Evolutionary conservation across 179 eudicot species (phyloP), one percentile per base, ranked within the genome.

Genomic region (Spergularia azorica): DNA sequence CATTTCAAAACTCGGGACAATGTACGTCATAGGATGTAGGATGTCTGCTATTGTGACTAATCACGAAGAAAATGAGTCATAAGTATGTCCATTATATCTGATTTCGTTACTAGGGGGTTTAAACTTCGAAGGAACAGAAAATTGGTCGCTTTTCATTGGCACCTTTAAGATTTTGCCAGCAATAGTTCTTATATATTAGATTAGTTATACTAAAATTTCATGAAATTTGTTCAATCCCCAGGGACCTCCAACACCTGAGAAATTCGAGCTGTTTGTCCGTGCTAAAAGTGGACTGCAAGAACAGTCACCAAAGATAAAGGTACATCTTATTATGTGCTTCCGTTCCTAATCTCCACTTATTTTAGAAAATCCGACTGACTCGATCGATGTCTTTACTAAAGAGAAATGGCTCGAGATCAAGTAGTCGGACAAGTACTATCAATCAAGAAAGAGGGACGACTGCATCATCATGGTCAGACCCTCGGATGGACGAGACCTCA

Each of bases 201-300:
- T 10, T 54, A 14, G 57, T 10, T 5, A 10, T 10, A 54, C 57
- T 9, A 10, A 2, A 54, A 10, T 79, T 50, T 52, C 72, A 7
- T 77, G 58, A 56, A 11, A 17, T 18, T 70, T 18, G 26, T 46
- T 57, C 9, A 56, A 66, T 73, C 36, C 78, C 20, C 64, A 94
- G 98, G 97, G 87, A 5, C 98, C 98, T 58, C 83, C 85, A 71
- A 94, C 98, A 16, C 98, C 97, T 16, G 98, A 94, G 77, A 92
- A 90, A 81, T 84, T 81, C 67, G 97, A 94, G 80, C 91, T 76
- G 76, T 73, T 78, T 75, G 76, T 81, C 38, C 84, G 83, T 46
- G 81, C 80, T 16, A 88, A 73, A 79, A 84, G 64, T 68, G 18
- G 71, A 57, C 87, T 82, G 41, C 84, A 83, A 39, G 87, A 85